Base-by-base conservation (phyloP, 2,329 filamentous ascomycete genomes). In the Penicillium sp. region DNA sequence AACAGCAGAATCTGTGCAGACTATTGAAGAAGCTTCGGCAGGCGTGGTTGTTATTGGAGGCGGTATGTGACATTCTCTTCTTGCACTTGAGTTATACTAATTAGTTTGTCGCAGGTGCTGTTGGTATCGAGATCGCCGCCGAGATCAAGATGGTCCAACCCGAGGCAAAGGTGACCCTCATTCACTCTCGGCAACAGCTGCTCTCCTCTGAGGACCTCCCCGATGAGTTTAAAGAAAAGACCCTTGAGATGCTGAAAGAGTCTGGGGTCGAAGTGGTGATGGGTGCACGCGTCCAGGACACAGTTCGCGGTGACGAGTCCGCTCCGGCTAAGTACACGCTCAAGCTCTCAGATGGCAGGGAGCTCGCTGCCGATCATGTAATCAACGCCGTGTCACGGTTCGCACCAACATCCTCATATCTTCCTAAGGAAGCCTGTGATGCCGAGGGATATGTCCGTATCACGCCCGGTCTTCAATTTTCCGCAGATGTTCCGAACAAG, bases 71-170 rank as follows among this genome's bases (percentile, higher is more conserved):
- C 21, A 13, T 6, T 5, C 13, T 44, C 6, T n/a, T 23, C 9
- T 31, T 46, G 13, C n/a, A 10, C 21, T 18, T n/a, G 7, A 32
- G 42, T 15, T 10, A 9, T 27, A n/a, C 9, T 3, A 35, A 83
- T 89, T 70, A 75, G 13, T 77, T 82, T 2, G 75, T 29, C 73
- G 6, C 50, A 81, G 79, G 87, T 46, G 89, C 88, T 8, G 88
- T 91, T 1, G 89, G 89, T 18, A 85, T 91, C 54, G 88, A 91
- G 68, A 90, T 91, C 79, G 87, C 89, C 0, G 84, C 86, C 2
- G 88, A 92, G 73, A 78, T 91, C 51, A 91, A 90, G 72, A 70
- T 82, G 46, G 74, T 83, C 23, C 81, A 85, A 9, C 58, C 60
- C 86, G 87, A 1, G 65, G 79, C n/a, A 73, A 83, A 55, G 39